phyloP scores from a whole-genome alignment of 2,329 filamentous ascomycete genomes.

The Parasarocladium wereldwijsianum region DNA sequence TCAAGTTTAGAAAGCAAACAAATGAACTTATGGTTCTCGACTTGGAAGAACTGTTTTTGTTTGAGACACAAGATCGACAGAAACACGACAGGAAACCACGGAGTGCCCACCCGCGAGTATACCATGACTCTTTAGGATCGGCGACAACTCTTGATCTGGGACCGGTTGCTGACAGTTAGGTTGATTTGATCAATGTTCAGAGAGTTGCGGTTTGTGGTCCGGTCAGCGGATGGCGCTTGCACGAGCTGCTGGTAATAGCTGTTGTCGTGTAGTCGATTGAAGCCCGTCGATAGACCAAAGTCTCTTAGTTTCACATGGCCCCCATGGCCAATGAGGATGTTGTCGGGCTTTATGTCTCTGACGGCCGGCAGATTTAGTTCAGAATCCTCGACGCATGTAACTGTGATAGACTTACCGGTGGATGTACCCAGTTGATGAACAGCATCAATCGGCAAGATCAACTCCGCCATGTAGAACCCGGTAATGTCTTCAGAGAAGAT shows the following conservation, averaged over 20 bases:
- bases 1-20: no score
- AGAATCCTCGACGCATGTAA: not conserved
- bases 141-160: slow-evolving; percentile 97
- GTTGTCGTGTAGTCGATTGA: slow-evolving; percentile 95
- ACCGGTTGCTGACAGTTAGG: slow-evolving; percentile 90
- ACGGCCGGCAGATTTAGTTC: slow-evolving; percentile 28
- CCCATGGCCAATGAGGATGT: slow-evolving; percentile 87
- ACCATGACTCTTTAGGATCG: slow-evolving; percentile 91
- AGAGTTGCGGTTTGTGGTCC: slow-evolving; percentile 71
- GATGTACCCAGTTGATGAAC: slow-evolving; percentile 98
- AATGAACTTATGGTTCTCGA: no score
- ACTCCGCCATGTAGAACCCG: slow-evolving; percentile 97
- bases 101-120: slow-evolving; percentile 95
- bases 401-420: slow-evolving; percentile 56
- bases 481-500: slow-evolving; percentile 99
- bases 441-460: slow-evolving; percentile 94
- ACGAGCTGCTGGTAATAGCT: slow-evolving; percentile 96
- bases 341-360: slow-evolving; percentile 98
- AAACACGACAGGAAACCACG: no score
- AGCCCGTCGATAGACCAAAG: slow-evolving; percentile 93
- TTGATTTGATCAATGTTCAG: slow-evolving; percentile 97
- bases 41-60: no score
- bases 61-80: no score
- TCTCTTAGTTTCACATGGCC: slow-evolving; percentile 98
- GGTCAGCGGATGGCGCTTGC: slow-evolving; percentile 60